Percentiles rank a stretch among this genome's conserved stretches.
Evolutionary conservation across 2,329 filamentous ascomycete genomes (phyloP).

Genomic region (Phialophora verrucosa): DNA sequence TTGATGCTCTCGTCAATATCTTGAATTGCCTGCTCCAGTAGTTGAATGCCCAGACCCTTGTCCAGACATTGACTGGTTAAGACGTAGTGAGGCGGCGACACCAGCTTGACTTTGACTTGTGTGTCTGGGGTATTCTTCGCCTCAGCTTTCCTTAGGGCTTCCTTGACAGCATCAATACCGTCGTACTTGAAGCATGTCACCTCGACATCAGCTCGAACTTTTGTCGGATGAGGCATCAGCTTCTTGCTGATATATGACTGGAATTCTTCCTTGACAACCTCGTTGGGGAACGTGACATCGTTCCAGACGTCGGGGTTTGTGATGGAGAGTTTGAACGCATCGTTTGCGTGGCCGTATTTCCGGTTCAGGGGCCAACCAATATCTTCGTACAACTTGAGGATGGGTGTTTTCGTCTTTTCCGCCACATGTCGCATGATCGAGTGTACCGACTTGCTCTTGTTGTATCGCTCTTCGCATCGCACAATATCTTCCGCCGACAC

Average conservation of each 20-base stretch:
- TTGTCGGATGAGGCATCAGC: constrained; percentile 96
- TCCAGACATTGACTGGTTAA: constrained; percentile 94
- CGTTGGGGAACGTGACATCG: constrained; percentile 85
- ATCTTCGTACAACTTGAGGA: constrained; percentile 89
- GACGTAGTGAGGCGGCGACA: constrained; percentile 96
- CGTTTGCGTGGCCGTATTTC: constrained; percentile 94
- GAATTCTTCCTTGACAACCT: constrained; percentile 84
- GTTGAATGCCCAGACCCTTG: constrained; percentile 82
- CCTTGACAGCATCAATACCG: constrained; percentile 97
- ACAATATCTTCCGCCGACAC: constrained; percentile 97
- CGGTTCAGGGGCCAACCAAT: constrained; percentile 98
- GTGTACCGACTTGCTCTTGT: constrained; percentile 99
- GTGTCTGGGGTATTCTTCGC: constrained; percentile 88
- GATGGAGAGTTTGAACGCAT: constrained; percentile 99
- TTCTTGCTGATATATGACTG: constrained; percentile 96
- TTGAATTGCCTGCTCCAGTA: constrained; percentile 85
- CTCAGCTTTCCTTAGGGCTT: constrained; percentile 87
- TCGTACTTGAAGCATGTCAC: constrained; percentile 96
- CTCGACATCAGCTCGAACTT: constrained; percentile 96
- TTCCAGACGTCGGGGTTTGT: constrained; percentile 98
- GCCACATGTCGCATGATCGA: constrained; percentile 98
- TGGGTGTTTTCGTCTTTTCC: constrained; percentile 93
- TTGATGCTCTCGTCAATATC: constrained; percentile 84
- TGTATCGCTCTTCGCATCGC: constrained; percentile 99
- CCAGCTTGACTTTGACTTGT: constrained; percentile 97